phyloP scores from a whole-genome alignment of 2,329 filamentous ascomycete genomes.

The Cytospora chrysosperma region DNA sequence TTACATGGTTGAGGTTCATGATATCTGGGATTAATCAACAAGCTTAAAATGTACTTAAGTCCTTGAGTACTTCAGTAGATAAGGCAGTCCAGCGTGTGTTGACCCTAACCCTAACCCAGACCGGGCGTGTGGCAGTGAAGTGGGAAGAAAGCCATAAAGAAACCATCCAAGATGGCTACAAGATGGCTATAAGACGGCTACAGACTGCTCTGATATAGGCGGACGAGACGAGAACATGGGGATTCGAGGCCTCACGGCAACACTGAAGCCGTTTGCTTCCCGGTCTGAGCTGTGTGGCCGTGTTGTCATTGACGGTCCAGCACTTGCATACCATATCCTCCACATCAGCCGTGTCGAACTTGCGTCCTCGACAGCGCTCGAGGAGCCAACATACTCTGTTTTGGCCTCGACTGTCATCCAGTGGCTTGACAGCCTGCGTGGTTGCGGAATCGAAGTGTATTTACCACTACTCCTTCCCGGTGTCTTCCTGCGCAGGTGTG shows the following conservation, averaged over 20 bases:
- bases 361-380: slow-evolving; percentile 22
- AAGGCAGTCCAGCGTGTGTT: too few species aligned
- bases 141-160: background rate
- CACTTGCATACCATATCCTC: slow-evolving; percentile 30
- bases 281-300: slow-evolving; percentile 21
- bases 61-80: too few species aligned
- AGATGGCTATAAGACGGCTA: too few species aligned
- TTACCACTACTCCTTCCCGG: background rate
- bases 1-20: too few species aligned
- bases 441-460: slow-evolving; percentile 23
- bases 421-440: slow-evolving; percentile 28
- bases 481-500: slow-evolving; percentile 1
- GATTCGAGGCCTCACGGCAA: slow-evolving; percentile 28
- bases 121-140: too few species aligned
- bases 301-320: slow-evolving; percentile 31
- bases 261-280: slow-evolving; percentile 28
- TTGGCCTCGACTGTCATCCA: slow-evolving; percentile 26
- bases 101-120: too few species aligned
- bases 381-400: slow-evolving; percentile 26
- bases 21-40: too few species aligned
- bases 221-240: slow-evolving; percentile 27
- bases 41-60: too few species aligned
- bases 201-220: background rate
- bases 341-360: slow-evolving; percentile 21
- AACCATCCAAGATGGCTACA: background rate